Percentiles rank a stretch among this genome's conserved stretches.
phyloP scores from a whole-genome alignment of 2,329 filamentous ascomycete species.

The Cercospora janseana region DNA sequence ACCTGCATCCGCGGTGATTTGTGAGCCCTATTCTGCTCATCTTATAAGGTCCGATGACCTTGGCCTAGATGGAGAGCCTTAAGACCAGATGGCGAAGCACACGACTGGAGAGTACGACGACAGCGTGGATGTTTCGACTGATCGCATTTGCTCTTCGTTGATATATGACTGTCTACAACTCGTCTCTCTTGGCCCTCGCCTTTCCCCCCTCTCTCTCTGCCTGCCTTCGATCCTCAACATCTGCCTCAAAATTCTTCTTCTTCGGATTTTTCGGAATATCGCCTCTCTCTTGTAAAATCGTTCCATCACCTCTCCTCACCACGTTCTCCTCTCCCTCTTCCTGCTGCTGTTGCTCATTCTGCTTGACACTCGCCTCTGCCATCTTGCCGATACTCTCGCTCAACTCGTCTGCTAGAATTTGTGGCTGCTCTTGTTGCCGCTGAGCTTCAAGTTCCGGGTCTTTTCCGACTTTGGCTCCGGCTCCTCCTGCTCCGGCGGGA shows the following conservation, averaged over 20 bases:
- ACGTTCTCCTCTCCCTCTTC: conserved; percentile 28
- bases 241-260: conserved; percentile 62
- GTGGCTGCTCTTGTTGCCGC: conserved; percentile 23
- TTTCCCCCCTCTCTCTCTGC: conserved; percentile 21
- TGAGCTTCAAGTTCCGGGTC: conserved; percentile 6
- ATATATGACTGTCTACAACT: conserved; percentile 28
- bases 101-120: no score
- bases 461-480: conserved; percentile 41
- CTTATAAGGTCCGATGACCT: no score
- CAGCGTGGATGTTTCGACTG: no score
- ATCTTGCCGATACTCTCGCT: conserved; percentile 46
- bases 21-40: no score
- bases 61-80: no score
- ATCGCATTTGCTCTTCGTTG: neutral
- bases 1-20: no score
- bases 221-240: conserved; percentile 38
- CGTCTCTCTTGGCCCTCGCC: conserved; percentile 33
- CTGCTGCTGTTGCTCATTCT: conserved; percentile 15
- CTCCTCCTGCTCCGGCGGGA: conserved; percentile 52
- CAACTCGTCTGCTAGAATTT: conserved; percentile 31
- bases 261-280: conserved; percentile 52
- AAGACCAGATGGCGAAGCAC: no score
- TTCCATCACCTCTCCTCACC: conserved; percentile 46
- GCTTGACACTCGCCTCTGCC: conserved; percentile 40
- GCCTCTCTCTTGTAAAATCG: conserved; percentile 41